Percentiles rank a stretch among this genome's conserved stretches.
These are phyloP conservation scores for Rhizophlyctis rosea DNA, from an alignment of 192 early-diverging fungal genomes.

Conservation along the genomic window DNA sequence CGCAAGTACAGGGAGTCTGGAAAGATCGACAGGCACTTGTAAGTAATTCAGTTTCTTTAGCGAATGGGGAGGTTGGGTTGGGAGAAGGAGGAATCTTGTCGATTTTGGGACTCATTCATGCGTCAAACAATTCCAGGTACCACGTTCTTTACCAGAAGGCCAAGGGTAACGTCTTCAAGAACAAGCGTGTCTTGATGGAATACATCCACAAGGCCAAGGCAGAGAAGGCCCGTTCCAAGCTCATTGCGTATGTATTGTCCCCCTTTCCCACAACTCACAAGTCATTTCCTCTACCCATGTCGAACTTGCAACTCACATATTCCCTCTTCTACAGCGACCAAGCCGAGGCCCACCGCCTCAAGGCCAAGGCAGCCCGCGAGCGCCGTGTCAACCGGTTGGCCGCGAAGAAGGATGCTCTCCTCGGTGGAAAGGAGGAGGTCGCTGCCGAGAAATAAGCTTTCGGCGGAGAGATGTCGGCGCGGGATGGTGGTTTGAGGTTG, in stretches of 20 bases:
- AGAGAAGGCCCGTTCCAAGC: conserved; percentile 90
- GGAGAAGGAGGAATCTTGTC: no score
- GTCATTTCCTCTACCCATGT: neutral
- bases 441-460: no score
- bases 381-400: conserved; percentile 81
- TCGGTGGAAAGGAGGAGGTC: no score
- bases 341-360: conserved; percentile 95
- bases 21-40: conserved; percentile 98
- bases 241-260: conserved; percentile 55
- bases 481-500: no score
- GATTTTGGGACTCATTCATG: no score
- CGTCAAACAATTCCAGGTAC: conserved; percentile 48
- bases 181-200: conserved; percentile 99
- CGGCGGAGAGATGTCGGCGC: no score
- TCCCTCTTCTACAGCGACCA: conserved; percentile 65
- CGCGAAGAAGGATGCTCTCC: conserved; percentile 85
- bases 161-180: conserved; percentile 99
- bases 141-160: conserved; percentile 95
- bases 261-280: neutral
- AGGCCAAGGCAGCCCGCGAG: conserved; percentile 92
- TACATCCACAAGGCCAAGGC: conserved; percentile 99
- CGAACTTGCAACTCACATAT: neutral
- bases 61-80: no score
- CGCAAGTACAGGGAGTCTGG: conserved; percentile 96
- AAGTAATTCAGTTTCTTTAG: conserved; percentile 17